Conservation (phyloP, 768 basidiomycete species). For the Trametes punicea region DNA sequence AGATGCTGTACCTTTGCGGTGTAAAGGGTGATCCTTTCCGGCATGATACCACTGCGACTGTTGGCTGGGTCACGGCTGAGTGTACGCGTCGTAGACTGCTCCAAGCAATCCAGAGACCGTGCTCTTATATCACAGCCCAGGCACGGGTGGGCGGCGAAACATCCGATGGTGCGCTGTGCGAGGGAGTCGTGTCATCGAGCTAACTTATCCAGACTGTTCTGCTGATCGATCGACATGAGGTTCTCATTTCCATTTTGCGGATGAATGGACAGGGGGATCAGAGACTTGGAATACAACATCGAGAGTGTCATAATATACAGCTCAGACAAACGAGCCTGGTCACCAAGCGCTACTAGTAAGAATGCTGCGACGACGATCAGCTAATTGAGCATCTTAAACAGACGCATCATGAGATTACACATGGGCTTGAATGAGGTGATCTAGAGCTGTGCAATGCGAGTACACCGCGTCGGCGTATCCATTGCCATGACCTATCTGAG, state of each 20-base stretch:
- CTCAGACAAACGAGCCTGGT: too few relatives aligned
- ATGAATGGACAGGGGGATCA: too few relatives aligned
- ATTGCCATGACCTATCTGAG: too few relatives aligned
- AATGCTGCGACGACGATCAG: too few relatives aligned
- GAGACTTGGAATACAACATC: neutral
- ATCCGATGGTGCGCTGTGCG: neutral
- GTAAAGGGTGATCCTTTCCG: constrained; percentile 20
- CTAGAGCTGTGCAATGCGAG: too few relatives aligned
- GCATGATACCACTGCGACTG: constrained; percentile 1
- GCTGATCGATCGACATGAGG: neutral
- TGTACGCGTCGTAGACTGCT: neutral
- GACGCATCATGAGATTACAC: too few relatives aligned
- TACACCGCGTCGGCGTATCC: too few relatives aligned
- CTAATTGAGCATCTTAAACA: too few relatives aligned
- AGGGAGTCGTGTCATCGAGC: neutral
- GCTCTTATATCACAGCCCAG: neutral
- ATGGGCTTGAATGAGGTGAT: too few relatives aligned
- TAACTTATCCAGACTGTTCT: neutral
- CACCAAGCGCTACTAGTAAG: too few relatives aligned
- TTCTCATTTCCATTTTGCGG: neutral
- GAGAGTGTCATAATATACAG: too few relatives aligned
- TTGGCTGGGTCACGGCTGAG: neutral
- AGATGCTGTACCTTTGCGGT: constrained; percentile 14
- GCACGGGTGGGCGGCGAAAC: neutral
- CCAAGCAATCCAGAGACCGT: neutral